Base-by-base conservation (phyloP, 2,329 filamentous ascomycete species). In the Penicillium sp. region DNA sequence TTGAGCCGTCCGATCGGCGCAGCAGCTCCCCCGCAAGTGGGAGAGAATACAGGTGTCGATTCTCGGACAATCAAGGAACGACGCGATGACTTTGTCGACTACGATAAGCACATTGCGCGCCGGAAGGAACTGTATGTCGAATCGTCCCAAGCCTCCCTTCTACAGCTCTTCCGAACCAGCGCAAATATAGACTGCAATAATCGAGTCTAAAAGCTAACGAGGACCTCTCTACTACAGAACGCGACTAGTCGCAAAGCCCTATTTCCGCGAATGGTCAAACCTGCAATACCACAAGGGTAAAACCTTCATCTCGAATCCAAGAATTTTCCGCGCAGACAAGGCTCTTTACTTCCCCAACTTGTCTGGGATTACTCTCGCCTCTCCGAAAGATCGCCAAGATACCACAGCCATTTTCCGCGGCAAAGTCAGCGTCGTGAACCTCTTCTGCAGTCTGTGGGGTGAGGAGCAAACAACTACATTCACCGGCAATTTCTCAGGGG, bases 271-370 rank as follows among this genome's bases (percentile, higher is more conserved):
- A 81, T 97, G 92, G 90, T 86, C 85, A 58, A 95, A 96, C 77
- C 85, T 97, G 75, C 84, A 88, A 64, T 88, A 95, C 63, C 78
- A 83, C 77, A 86, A 92, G 67, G 95, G 95, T 69, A 99, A 99
- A 77, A 92, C 92, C 25, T 99, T 97, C 78, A 80, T 93, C 51
- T 88, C 92, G 21, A 93, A 93, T 37, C 86, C 90, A 4, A 83
- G 89, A n/a, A 83, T 93, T 49, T 98, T 98, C 82, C 89, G 88
- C 69, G 83, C 83, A 63, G 91, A 96, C 39, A 83, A 87, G 51
- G 89, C 93, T 5, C 84, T 97, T 62, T 98, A 90, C 81, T 97
- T 99, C 78, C 95, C 95, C 46, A 99, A 99, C 77, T 81, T 99
- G 57, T 85, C 84, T 72, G 95, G 95, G 46, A 81, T 85, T 65